A percentile compares a stretch with the other conserved stretches of the same genome.
Evolutionary conservation across 352 stramenopile species (phyloP).

Genomic region (Globisporangium polare): DNA sequence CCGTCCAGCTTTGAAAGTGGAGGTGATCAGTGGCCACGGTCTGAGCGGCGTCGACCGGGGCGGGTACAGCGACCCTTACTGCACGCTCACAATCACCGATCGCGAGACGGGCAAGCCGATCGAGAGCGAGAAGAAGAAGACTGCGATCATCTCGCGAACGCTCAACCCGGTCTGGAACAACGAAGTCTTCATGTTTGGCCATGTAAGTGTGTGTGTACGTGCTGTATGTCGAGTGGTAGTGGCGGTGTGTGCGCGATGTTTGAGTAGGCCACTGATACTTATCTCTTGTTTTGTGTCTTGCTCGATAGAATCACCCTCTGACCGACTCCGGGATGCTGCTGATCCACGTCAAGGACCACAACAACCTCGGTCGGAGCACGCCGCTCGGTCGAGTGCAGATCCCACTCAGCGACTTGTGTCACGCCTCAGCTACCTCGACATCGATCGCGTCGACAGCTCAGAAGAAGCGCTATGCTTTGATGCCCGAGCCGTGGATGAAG

Average conservation of each 20-base stretch:
- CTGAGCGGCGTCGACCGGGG: constrained; percentile 51
- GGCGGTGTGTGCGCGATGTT: background rate
- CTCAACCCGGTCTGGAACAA: constrained; percentile 68
- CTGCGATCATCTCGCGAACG: constrained; percentile 58
- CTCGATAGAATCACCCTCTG: constrained; percentile 40
- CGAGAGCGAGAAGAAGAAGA: constrained; percentile 69
- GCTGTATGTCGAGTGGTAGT: background rate
- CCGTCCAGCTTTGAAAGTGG: constrained; percentile 39
- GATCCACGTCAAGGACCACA: constrained; percentile 76
- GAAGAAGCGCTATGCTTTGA: constrained; percentile 54
- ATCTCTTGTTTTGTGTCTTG: background rate
- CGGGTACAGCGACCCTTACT: constrained; percentile 77
- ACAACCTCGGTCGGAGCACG: constrained; percentile 58
- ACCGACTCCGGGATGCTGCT: constrained; percentile 39
- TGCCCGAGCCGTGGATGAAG: constrained; percentile 72
- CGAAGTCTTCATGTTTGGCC: constrained; percentile 59
- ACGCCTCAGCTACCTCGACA: constrained; percentile 41
- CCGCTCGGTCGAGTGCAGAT: constrained; percentile 66
- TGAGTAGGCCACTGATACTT: background rate
- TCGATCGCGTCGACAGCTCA: constrained; percentile 48
- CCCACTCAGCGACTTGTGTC: constrained; percentile 54
- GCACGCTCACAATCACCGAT: constrained; percentile 58
- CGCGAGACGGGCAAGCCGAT: constrained; percentile 36
- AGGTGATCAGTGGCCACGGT: constrained; percentile 57
- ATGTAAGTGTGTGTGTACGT: constrained; percentile 36